Base-by-base conservation (phyloP, 176 grass and related monocot genomes). In the Eragrostis curvula region DNA sequence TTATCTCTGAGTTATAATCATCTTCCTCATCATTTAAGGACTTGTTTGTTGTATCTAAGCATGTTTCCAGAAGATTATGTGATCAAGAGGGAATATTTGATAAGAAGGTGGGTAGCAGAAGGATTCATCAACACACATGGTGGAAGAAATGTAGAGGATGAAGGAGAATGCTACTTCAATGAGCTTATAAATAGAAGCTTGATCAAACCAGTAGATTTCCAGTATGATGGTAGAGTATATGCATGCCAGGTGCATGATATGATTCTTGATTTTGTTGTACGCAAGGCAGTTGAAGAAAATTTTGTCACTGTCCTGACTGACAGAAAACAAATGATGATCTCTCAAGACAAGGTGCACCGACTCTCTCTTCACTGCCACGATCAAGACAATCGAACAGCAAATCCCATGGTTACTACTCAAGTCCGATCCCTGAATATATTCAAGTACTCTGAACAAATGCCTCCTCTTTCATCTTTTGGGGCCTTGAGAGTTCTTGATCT, bases 111-210 rank as follows among this genome's bases (percentile, higher is more conserved):
- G 85, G 21, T 91, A 69, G 81, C 85, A 15, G 84, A 91, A 81
- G 89, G 80, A 56, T 91, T 91, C 14, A 14, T 91, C 27, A 83
- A 60, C 30, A 55, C 9, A 42, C 21, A 41, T 50, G 53, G 81
- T 71, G 71, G 27, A 28, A 66, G n/a, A 28, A 80, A 27, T 40
- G 17, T 81, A 44, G 75, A 75, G 45, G 89, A 88, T 53, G 85
- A 79, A 79, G 89, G 81, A 7, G 85, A 88, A 72, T 79, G 45
- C 58, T 91, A 88, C 85, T 91, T 91, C 75, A 91, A 91, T 80
- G 89, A 91, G 74, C 82, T 91, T 50, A 77, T 91, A 70, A 88
- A 91, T n/a, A 91, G 81, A 79, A 88, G 85, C 50, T 62, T 91
- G 73, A 70, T 91, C 30, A 81, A 91, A 43, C 81, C 85, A 9